Evolutionary conservation across 2,329 filamentous ascomycete species (phyloP).

Genomic region (Akanthomyces muscarius): DNA sequence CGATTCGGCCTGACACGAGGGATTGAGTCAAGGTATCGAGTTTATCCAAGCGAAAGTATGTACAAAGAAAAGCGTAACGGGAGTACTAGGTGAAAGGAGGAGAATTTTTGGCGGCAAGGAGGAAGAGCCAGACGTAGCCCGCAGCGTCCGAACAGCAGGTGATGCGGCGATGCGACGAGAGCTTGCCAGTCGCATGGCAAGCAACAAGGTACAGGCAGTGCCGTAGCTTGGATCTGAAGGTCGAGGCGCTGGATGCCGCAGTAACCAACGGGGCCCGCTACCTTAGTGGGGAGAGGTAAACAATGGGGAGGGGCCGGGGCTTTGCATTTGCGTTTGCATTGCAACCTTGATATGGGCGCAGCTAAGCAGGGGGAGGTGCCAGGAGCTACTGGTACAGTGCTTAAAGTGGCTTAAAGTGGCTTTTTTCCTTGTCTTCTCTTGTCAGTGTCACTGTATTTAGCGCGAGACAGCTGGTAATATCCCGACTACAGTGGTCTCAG

Average conservation of each 20-base stretch:
- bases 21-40: background rate
- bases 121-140: background rate
- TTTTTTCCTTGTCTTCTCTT: background rate
- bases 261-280: conserved; percentile 18
- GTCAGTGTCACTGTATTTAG: background rate
- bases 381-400: background rate
- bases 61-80: background rate
- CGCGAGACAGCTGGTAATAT: background rate
- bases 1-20: background rate
- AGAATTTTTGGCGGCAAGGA: background rate
- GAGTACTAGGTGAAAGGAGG: conserved; percentile 3
- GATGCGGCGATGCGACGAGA: conserved; percentile 13
- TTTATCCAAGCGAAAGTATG: background rate
- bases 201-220: background rate
- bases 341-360: background rate
- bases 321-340: background rate
- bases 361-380: background rate
- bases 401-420: background rate
- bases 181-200: conserved; percentile 1
- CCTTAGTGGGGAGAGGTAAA: conserved; percentile 1
- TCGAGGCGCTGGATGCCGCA: conserved; percentile 18
- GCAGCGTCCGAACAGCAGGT: background rate
- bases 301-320: conserved; percentile 1
- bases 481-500: conserved; percentile 2
- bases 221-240: background rate